Percentiles rank a stretch among this genome's conserved stretches.
Conservation (phyloP, 148 eudicot species). For the Rhododendron simsii region DNA sequence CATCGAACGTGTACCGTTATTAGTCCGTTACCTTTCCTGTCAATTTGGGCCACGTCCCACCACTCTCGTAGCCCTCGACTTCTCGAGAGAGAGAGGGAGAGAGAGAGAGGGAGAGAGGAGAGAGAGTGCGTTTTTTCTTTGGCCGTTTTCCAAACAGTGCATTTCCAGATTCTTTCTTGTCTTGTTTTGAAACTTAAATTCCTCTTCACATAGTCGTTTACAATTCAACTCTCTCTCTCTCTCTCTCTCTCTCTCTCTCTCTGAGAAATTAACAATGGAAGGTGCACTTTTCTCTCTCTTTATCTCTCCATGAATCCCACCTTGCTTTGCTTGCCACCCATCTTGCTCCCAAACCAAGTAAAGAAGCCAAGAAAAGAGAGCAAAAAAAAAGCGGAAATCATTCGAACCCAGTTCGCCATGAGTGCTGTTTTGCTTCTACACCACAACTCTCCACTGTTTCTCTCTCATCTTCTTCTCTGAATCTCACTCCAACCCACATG, state of each 20-base stretch:
- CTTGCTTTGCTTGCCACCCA: constrained; percentile 19
- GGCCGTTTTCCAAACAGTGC: constrained; percentile 20
- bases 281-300: not conserved
- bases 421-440: constrained; percentile 17
- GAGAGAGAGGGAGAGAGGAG: not conserved
- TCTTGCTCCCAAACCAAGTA: constrained; percentile 26
- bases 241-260: not conserved
- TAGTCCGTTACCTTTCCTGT: not conserved
- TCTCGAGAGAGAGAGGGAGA: not conserved
- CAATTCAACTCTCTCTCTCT: not conserved
- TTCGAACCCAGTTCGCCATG: constrained; percentile 13
- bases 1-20: not conserved
- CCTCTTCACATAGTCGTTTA: not conserved
- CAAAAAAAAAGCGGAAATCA: not conserved
- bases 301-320: constrained; percentile 10
- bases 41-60: not conserved
- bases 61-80: not conserved
- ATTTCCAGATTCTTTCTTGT: not conserved
- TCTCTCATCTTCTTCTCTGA: not conserved
- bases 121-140: constrained; percentile 7
- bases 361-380: constrained; percentile 13
- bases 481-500: not conserved
- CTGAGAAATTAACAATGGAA: not conserved
- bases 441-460: constrained; percentile 8
- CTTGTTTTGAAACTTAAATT: not conserved